Conservation (phyloP, 306 rosid species). For the Canavalia gladiata region DNA sequence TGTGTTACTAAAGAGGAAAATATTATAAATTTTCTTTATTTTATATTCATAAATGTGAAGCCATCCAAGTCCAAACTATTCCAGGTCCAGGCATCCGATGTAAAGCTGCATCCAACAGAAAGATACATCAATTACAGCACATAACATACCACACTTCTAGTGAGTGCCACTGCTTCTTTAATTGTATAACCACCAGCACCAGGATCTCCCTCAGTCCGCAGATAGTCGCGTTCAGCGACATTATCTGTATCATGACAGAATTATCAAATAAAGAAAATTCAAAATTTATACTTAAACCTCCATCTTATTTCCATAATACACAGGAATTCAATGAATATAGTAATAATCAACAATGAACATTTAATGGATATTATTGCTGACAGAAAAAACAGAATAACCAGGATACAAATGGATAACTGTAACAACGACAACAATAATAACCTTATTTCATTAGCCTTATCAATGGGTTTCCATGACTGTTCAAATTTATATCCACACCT, state of each 20-base stretch:
- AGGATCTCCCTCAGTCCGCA: slow-evolving; percentile 94
- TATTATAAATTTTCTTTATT: slow-evolving; percentile 10
- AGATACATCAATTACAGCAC: slow-evolving; percentile 14
- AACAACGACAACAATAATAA: no score
- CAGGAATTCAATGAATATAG: slow-evolving; percentile 26
- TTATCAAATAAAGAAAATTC: slow-evolving; percentile 34
- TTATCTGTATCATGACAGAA: slow-evolving; percentile 54
- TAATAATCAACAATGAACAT: background rate
- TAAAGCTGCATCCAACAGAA: slow-evolving; percentile 40
- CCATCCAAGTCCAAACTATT: slow-evolving; percentile 37
- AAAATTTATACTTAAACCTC: slow-evolving; percentile 2
- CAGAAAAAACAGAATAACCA: background rate
- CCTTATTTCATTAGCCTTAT: no score
- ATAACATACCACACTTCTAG: slow-evolving; percentile 85
- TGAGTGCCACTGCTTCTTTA: slow-evolving; percentile 86
- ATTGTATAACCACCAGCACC: slow-evolving; percentile 92
- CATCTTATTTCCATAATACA: slow-evolving; percentile 36
- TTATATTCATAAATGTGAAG: slow-evolving; percentile 25
- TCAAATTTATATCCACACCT: slow-evolving; percentile 2
- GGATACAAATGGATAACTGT: background rate
- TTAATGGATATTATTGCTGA: slow-evolving; percentile 17
- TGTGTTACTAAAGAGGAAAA: slow-evolving; percentile 23
- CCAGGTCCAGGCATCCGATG: slow-evolving; percentile 4
- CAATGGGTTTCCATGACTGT: background rate
- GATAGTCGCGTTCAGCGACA: slow-evolving; percentile 76